Percentiles rank a stretch among this genome's conserved stretches.
Evolutionary conservation across 2,329 filamentous ascomycete genomes (phyloP).

Genomic region (Colletotrichum neosansevieriae): DNA sequence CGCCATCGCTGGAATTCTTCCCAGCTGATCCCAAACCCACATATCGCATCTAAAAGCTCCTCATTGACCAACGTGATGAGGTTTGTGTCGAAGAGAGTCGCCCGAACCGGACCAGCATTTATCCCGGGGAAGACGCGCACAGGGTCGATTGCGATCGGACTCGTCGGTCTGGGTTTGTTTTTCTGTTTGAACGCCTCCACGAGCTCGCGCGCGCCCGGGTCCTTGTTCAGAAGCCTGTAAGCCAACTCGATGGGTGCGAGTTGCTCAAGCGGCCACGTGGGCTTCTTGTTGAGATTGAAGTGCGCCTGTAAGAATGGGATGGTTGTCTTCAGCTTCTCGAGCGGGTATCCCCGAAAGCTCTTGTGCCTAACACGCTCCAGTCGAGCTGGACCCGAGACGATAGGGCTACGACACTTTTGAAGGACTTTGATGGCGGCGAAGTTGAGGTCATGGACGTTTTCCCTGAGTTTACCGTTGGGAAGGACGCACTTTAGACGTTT

Average conservation of each 20-base stretch:
- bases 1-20: no score
- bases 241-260: constrained; percentile 6
- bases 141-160: background rate
- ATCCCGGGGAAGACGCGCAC: background rate
- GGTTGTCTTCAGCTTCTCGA: background rate
- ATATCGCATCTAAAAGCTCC: no score
- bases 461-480: no score
- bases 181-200: background rate
- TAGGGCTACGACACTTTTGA: background rate
- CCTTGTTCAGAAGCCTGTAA: background rate
- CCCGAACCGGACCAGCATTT: background rate
- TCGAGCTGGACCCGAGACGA: background rate
- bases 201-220: background rate
- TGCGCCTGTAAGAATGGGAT: background rate
- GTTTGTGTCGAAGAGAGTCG: background rate
- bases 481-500: no score
- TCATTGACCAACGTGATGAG: no score
- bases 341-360: background rate
- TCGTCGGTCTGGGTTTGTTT: background rate
- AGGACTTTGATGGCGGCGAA: background rate
- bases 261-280: background rate
- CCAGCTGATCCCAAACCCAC: background rate
- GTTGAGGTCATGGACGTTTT: background rate
- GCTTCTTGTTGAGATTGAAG: background rate
- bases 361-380: background rate